These are phyloP conservation scores for Aspergillus steynii DNA, from an alignment of 495 filamentous ascomycete genomes.

Conservation along the genomic window DNA sequence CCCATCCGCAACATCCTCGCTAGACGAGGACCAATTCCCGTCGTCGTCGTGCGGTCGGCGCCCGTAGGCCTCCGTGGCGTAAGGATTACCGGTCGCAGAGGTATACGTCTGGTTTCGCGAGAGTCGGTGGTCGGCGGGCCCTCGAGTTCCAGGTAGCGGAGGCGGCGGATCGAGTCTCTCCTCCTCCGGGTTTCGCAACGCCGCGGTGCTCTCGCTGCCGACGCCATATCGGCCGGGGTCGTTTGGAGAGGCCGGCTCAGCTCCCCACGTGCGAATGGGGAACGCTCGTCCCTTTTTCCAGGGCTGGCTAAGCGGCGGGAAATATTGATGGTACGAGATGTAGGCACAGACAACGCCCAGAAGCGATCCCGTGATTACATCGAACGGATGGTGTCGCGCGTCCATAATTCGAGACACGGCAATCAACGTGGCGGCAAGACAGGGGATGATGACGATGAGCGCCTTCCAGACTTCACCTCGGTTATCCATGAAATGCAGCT, in stretches of 20 bases:
- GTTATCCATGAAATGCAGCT: slow-evolving; percentile 61
- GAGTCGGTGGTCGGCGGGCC: slow-evolving; percentile 8
- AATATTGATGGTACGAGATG: slow-evolving; percentile 56
- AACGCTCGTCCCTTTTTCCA: slow-evolving; percentile 64
- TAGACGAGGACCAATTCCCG: slow-evolving; percentile 43
- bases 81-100: slow-evolving; percentile 23
- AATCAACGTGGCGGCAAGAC: slow-evolving; percentile 54
- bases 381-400: slow-evolving; percentile 85
- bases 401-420: slow-evolving; percentile 67
- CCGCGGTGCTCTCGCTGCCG: slow-evolving; percentile 27
- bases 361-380: slow-evolving; percentile 75
- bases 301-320: slow-evolving; percentile 54
- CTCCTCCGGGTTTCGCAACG: slow-evolving; percentile 35
- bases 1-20: slow-evolving; percentile 41
- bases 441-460: slow-evolving; percentile 63
- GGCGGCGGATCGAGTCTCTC: slow-evolving; percentile 28
- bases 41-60: slow-evolving; percentile 37
- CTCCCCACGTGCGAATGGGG: slow-evolving; percentile 61
- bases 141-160: slow-evolving; percentile 10
- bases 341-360: slow-evolving; percentile 57
- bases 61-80: slow-evolving; percentile 26
- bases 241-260: slow-evolving; percentile 32
- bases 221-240: slow-evolving; percentile 8
- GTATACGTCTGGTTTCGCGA: slow-evolving; percentile 14
- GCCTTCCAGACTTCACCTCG: slow-evolving; percentile 76